A percentile compares a stretch with the other conserved stretches of the same genome.
Conservation (phyloP, 345 rosid genomes). For the Gossypium herbaceum region DNA sequence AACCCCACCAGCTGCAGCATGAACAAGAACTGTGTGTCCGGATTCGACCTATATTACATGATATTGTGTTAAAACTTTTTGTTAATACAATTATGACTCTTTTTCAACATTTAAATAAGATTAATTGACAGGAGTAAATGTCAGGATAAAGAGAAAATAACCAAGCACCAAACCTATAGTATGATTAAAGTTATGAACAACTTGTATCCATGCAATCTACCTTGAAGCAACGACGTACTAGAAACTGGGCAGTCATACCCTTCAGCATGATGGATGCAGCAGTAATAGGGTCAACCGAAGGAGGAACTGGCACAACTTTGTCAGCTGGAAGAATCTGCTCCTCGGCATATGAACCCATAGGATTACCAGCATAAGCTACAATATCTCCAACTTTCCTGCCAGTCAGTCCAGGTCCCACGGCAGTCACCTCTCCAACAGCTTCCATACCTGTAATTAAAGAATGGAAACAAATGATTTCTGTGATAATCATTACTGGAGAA, state of each 20-base stretch:
- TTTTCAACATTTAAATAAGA: background rate
- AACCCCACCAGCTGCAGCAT: slow-evolving; percentile 96
- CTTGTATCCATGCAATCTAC: slow-evolving; percentile 29
- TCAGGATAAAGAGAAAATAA: background rate
- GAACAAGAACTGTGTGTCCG: slow-evolving; percentile 77
- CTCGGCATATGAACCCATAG: slow-evolving; percentile 84
- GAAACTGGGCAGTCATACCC: slow-evolving; percentile 89
- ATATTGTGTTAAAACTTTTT: slow-evolving; percentile 6
- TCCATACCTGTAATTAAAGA: slow-evolving; percentile 55
- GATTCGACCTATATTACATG: slow-evolving; percentile 48
- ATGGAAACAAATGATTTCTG: background rate
- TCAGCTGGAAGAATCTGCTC: slow-evolving; percentile 83
- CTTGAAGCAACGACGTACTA: slow-evolving; percentile 77
- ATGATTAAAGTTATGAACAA: background rate
- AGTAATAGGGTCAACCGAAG: slow-evolving; percentile 55
- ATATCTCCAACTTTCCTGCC: slow-evolving; percentile 77
- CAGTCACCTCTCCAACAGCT: slow-evolving; percentile 83
- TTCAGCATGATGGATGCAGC: slow-evolving; percentile 82
- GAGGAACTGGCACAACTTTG: slow-evolving; percentile 78
- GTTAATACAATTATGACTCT: background rate
- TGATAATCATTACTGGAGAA: background rate
- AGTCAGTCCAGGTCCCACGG: slow-evolving; percentile 80
- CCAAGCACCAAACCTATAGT: background rate
- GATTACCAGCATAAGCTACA: slow-evolving; percentile 78
- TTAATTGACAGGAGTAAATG: background rate